Percentiles rank a stretch among this genome's conserved stretches.
Evolutionary conservation across 2,329 filamentous ascomycete species (phyloP).

Genomic region (Hypoxylon sp.): DNA sequence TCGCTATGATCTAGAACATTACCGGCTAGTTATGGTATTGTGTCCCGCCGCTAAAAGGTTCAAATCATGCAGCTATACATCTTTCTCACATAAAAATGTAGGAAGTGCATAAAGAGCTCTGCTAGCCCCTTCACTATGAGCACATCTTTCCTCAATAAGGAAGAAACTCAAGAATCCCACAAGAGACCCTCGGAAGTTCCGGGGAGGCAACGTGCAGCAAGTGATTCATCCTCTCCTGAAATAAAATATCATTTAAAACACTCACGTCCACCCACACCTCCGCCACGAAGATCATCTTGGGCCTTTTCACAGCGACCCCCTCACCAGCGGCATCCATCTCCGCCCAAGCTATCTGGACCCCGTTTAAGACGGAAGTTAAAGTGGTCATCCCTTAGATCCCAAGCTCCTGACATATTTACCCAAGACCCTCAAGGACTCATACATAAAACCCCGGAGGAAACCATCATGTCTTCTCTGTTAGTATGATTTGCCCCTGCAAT

Average conservation of each 20-base stretch:
- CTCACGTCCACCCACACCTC: conserved; percentile 43
- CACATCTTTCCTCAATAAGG: conserved; percentile 18
- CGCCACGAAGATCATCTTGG: conserved; percentile 47
- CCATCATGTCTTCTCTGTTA: conserved; percentile 51
- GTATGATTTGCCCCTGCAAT: conserved; percentile 10
- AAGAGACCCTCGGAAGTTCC: conserved; percentile 6
- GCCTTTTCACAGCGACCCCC: conserved; percentile 31
- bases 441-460: conserved; percentile 7
- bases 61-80: conserved; percentile 16
- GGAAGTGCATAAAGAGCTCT: conserved; percentile 46
- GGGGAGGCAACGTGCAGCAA: conserved; percentile 17
- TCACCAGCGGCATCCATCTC: not conserved
- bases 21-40: not conserved
- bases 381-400: conserved; percentile 46
- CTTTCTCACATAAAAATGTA: conserved; percentile 16
- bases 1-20: conserved; percentile 12
- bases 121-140: conserved; percentile 30
- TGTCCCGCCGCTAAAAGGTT: not conserved
- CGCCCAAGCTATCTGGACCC: conserved; percentile 13
- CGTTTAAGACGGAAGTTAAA: conserved; percentile 47
- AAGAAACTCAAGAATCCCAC: conserved; percentile 37
- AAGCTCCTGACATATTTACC: not conserved
- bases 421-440: conserved; percentile 10
- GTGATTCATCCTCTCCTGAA: conserved; percentile 27
- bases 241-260: conserved; percentile 17